Percentiles rank a stretch among this genome's conserved stretches.
These are phyloP conservation scores for Closterium sp. DNA, from an alignment of 139 green algal genomes.

Conservation along the genomic window DNA sequence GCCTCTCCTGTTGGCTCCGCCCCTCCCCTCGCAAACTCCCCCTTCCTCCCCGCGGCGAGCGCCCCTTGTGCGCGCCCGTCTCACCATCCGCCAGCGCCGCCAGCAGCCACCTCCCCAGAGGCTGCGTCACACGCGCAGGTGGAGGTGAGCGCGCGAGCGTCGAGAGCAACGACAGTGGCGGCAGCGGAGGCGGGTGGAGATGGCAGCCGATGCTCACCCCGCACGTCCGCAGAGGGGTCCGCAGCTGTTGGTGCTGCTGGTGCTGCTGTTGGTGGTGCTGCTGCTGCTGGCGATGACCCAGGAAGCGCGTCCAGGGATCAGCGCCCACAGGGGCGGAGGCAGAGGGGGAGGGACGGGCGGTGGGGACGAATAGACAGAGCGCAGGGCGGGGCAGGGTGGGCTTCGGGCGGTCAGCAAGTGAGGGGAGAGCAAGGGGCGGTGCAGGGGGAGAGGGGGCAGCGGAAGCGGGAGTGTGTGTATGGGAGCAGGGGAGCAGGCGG, in stretches of 20 bases:
- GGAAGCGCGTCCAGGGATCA: background rate
- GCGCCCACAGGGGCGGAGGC: background rate
- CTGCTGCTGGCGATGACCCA: background rate
- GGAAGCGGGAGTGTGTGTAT: background rate
- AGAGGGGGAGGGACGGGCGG: background rate
- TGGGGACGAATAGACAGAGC: background rate
- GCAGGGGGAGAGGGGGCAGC: background rate
- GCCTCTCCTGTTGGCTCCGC: background rate
- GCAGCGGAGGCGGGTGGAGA: background rate
- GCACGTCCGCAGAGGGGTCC: background rate
- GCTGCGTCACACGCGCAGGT: background rate
- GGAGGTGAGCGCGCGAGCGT: no score
- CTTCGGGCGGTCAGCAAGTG: background rate
- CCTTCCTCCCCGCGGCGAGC: background rate
- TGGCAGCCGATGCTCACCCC: background rate
- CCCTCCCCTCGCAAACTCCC: background rate
- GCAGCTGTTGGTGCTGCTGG: background rate
- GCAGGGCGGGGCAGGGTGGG: background rate
- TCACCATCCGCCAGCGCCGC: background rate
- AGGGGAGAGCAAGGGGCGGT: background rate
- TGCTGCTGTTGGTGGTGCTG: background rate
- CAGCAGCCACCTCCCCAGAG: background rate
- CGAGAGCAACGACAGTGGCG: background rate
- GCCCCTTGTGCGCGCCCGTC: background rate
- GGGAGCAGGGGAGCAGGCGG: background rate